Evolutionary conservation across 352 stramenopile species (phyloP), one percentile per base, ranked within the genome.

Genomic region (Globisporangium emineosum): DNA sequence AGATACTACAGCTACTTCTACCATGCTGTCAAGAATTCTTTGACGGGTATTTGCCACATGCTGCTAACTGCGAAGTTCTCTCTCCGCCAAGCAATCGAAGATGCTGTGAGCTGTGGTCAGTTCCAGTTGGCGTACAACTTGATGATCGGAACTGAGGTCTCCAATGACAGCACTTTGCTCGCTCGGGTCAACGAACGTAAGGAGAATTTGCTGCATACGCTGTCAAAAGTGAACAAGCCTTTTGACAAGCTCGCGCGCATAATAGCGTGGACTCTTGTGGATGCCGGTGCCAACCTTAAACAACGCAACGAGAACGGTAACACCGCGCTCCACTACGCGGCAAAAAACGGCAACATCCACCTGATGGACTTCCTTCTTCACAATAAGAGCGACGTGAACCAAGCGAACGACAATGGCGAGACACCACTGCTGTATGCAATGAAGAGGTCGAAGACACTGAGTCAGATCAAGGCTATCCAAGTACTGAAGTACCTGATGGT

Each of bases 41-140:
- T 91, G 10, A 86, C 82, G 1, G 85, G 82, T 5, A 89, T 93
- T 23, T 93, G 81, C 45, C 85, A 93, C 65, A 86, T 93, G 70
- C 69, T 93, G 3, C 61, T 93, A 12, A 91, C 75, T 40, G 74
- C 80, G 10, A 89, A 87, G 59, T 93, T 91, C 59, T 82, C 69
- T 27, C 82, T 78, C 17, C 79, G 82, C 15, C 85, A 93, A 74
- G 85, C 82, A 0, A 78, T 91, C 7, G 85, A 93, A 66, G 85
- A 93, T 42, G 78, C 82, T 0, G 71, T 93, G 2, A 66, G 76
- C 3, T 91, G 80, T 43, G 77, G 79, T 1, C 74, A 90, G 57
- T 93, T 91, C 57, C 81, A 91, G 58, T 64, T 93, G 4, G 81
- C 85, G 17, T 77, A 72, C 40, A 93, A 93, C 52, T 52, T 93